Base-by-base conservation (phyloP, 2,329 filamentous ascomycete genomes). In the Cordyceps farinosa region DNA sequence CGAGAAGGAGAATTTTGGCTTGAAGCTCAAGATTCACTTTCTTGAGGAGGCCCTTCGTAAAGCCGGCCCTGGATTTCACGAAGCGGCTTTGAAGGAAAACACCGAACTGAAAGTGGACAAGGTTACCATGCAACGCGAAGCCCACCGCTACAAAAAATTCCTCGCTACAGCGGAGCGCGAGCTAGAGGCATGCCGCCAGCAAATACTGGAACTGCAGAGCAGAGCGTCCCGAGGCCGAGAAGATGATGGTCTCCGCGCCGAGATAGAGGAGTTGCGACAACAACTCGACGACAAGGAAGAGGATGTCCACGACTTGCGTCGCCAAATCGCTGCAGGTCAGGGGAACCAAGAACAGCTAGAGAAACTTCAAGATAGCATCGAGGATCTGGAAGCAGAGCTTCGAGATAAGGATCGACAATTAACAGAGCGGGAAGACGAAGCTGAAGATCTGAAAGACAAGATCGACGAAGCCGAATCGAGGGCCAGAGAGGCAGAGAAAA, bases 1-100 rank as follows among this genome's bases (percentile, higher is more conserved):
- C 70, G 92, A 97, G 73, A 99, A 99, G 79, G 95, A 98, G 73
- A 99, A 99, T 73, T 99, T 98, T 73, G 92, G 92, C 30, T 82
- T 99, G 61, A 98, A 98, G 76, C 84, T 98, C 69, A 97, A 97
- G 76, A 97, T 98, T 60, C 92, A 98, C 75, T 99, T 96, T 74
- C 83, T 99, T 62, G 92, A 99, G 74, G 92, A 98, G 69, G 91
- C 91, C 15, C 78, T 99, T 56, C 86, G 89, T 60, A 97, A 96
- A 74, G 87, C 90, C 61, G 94, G 94, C 0, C 92, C 91, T 8
- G 92, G 93, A 62, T 95, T 93, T 79, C 96, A 93, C 70, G 90
- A 96, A 74, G 87, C 87, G 36, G 92, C 94, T 3, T 80, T 99
- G 34, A 92, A 91, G 73, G 95, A 99, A 76, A 99, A 99, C 73